Conservation (phyloP, 2,329 filamentous ascomycete species). For the Canariomyces notabilis region DNA sequence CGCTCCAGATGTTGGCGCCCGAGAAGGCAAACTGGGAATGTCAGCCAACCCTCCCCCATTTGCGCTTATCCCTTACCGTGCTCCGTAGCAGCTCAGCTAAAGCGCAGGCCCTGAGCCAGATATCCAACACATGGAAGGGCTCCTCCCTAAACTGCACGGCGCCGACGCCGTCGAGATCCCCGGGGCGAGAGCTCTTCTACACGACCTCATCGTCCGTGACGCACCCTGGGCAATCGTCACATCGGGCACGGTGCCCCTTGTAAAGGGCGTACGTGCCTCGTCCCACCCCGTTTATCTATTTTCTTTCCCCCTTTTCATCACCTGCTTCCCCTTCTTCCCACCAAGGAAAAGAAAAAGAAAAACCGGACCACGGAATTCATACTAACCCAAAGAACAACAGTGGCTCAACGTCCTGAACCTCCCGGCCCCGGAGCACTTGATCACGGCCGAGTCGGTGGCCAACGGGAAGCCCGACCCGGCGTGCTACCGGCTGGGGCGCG, state of each 20-base stretch:
- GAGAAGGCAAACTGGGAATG: constrained; percentile 91
- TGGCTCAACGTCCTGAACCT: constrained; percentile 67
- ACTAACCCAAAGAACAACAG: too few relatives aligned
- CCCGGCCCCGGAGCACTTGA: constrained; percentile 59
- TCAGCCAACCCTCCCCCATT: constrained; percentile 42
- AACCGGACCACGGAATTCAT: background rate
- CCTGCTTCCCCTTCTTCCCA: too few relatives aligned
- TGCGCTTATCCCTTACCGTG: background rate
- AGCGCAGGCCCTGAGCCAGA: too few relatives aligned
- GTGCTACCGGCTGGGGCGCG: constrained; percentile 66
- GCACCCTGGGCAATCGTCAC: constrained; percentile 85
- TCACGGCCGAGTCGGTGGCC: constrained; percentile 70
- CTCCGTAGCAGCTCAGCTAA: too few relatives aligned
- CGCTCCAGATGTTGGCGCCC: constrained; percentile 71
- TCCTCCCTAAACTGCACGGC: constrained; percentile 72
- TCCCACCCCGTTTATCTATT: background rate
- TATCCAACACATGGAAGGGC: constrained; percentile 70
- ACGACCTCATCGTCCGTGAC: constrained; percentile 54
- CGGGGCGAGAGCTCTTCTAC: constrained; percentile 68
- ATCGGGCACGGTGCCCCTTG: constrained; percentile 63
- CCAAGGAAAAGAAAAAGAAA: background rate
- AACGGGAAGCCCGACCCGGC: constrained; percentile 73
- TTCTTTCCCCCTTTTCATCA: background rate
- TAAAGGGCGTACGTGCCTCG: constrained; percentile 44
- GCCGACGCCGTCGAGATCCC: constrained; percentile 79